A percentile compares a stretch with the other conserved stretches of the same genome.
Conservation (phyloP, 345 rosid species). For the Rubroshorea leprosula region DNA sequence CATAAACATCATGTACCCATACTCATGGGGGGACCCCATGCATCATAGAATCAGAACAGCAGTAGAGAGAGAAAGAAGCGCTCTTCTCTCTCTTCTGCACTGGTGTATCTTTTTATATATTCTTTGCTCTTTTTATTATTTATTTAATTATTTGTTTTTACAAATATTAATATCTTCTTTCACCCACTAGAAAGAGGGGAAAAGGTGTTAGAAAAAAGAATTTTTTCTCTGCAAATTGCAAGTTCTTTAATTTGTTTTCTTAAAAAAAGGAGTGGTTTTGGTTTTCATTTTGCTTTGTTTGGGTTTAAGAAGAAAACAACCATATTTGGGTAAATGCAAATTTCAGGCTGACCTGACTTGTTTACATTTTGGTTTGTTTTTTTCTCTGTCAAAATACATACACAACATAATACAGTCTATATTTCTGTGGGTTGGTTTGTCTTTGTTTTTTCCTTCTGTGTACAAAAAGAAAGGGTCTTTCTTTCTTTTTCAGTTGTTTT, state of each 20-base stretch:
- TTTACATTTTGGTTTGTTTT: constrained; percentile 7
- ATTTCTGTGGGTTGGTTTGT: constrained; percentile 10
- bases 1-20: background rate
- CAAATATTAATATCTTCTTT: no score
- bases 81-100: no score
- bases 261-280: background rate
- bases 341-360: constrained; percentile 14
- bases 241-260: background rate
- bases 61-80: no score
- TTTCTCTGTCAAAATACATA: constrained; percentile 1
- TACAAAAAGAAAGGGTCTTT: constrained; percentile 6
- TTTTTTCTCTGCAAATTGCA: background rate
- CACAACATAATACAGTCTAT: background rate
- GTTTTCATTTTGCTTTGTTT: background rate
- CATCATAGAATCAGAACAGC: no score
- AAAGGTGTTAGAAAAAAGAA: background rate
- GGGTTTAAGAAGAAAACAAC: background rate
- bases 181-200: background rate
- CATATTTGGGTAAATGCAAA: background rate
- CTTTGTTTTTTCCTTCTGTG: constrained; percentile 15
- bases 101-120: no score
- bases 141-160: no score
- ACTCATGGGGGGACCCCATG: background rate
- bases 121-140: no score
- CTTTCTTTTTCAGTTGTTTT: constrained; percentile 13